Evolutionary conservation across 495 filamentous ascomycete genomes (phyloP).

Genomic region (Podospora australis): DNA sequence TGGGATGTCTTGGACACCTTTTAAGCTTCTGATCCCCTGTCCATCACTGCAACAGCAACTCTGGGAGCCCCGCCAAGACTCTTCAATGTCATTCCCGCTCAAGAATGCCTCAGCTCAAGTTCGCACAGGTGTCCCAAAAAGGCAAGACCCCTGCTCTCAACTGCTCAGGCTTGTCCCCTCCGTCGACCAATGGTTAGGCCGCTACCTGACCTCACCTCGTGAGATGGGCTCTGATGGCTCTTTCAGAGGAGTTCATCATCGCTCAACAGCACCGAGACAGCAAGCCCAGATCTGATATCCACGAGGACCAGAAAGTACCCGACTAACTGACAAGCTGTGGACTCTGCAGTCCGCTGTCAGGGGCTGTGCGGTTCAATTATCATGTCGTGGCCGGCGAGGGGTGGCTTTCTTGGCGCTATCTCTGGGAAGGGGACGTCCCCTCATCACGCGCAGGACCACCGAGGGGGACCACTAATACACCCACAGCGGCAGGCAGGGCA

Average conservation of each 20-base stretch:
- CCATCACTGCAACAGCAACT: too few relatives aligned
- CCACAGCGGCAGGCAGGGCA: not conserved
- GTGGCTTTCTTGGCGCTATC: constrained; percentile 7
- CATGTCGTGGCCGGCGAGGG: constrained; percentile 6
- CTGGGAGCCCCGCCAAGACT: constrained; percentile 12
- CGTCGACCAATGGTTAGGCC: constrained; percentile 8
- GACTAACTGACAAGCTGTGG: constrained; percentile 15
- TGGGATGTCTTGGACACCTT: constrained; percentile 4
- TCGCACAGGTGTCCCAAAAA: constrained; percentile 31
- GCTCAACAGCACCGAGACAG: too few relatives aligned
- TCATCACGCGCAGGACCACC: not conserved
- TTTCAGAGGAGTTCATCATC: constrained; percentile 1
- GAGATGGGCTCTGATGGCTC: not conserved
- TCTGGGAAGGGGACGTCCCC: not conserved
- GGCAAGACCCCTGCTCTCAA: constrained; percentile 18
- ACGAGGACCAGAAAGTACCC: constrained; percentile 3
- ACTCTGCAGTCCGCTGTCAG: constrained; percentile 5
- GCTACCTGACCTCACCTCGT: constrained; percentile 5
- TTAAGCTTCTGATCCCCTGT: constrained; percentile 18
- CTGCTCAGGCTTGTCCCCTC: constrained; percentile 2
- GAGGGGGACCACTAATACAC: not conserved
- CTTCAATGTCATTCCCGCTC: constrained; percentile 3
- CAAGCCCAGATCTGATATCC: not conserved
- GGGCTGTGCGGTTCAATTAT: constrained; percentile 16
- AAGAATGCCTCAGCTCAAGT: constrained; percentile 26